Conservation (phyloP, 148 eudicot species). For the Rhododendron simsii region DNA sequence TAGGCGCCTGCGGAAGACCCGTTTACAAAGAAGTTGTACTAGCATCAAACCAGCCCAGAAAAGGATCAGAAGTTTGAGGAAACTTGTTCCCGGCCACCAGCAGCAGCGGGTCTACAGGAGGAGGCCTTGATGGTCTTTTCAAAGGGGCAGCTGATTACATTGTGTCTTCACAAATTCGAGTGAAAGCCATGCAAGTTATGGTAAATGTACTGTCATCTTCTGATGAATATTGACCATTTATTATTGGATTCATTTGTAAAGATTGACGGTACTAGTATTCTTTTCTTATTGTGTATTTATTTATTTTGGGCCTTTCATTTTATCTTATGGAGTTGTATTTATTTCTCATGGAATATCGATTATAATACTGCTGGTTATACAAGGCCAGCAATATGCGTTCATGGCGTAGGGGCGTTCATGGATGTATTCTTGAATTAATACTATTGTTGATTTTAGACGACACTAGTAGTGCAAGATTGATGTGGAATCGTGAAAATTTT, state of each 20-base stretch:
- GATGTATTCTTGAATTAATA: not conserved
- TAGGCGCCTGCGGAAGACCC: constrained; percentile 17
- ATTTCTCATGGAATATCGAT: not conserved
- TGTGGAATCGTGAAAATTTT: no score
- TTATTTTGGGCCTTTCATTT: not conserved
- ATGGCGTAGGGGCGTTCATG: not conserved
- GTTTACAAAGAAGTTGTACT: constrained; percentile 11
- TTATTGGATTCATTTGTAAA: no score
- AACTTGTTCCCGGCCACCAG: constrained; percentile 42
- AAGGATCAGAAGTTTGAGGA: constrained; percentile 52
- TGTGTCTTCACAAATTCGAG: constrained; percentile 57
- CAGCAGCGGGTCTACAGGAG: constrained; percentile 25
- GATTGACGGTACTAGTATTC: not conserved
- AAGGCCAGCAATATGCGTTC: not conserved
- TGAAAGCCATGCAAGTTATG: constrained; percentile 63
- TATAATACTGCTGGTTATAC: not conserved
- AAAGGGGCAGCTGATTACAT: constrained; percentile 67
- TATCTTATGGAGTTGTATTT: not conserved
- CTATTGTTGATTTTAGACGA: not conserved
- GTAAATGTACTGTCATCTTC: constrained; percentile 41
- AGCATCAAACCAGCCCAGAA: constrained; percentile 15
- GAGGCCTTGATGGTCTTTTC: constrained; percentile 48
- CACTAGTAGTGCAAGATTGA: not conserved
- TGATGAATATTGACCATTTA: not conserved
- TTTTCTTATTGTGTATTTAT: not conserved